Conservation (phyloP, 1,284 basidiomycete species). For the Cryptococcus hybrid region DNA sequence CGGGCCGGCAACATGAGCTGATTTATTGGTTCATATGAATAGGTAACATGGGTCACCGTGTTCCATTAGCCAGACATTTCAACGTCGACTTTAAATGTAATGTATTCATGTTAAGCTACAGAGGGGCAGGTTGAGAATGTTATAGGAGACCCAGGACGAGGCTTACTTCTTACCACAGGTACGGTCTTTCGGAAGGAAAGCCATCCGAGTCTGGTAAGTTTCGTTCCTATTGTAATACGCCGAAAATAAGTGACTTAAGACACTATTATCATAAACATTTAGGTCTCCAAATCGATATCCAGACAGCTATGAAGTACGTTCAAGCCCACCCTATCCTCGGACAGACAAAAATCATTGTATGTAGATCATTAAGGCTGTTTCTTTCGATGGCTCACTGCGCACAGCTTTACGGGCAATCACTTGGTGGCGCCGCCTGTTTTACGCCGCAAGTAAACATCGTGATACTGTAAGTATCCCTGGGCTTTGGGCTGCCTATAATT, state of each 20-base stretch:
- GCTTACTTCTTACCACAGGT: conserved; percentile 39
- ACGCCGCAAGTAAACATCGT: conserved; percentile 78
- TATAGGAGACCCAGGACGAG: background rate
- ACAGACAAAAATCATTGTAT: conserved; percentile 62
- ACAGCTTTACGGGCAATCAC: conserved; percentile 82
- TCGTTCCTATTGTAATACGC: background rate
- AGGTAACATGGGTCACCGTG: conserved; percentile 64
- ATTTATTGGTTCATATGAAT: background rate
- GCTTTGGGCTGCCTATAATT: background rate
- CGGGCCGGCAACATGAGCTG: background rate
- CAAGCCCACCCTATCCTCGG: conserved; percentile 66
- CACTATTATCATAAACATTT: background rate
- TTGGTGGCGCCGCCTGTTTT: conserved; percentile 91
- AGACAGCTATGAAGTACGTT: conserved; percentile 70
- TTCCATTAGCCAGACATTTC: conserved; percentile 86
- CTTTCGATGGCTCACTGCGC: background rate
- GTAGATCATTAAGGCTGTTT: conserved; percentile 1
- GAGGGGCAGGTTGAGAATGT: conserved; percentile 34
- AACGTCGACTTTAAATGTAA: conserved; percentile 69
- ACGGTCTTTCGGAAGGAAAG: conserved; percentile 75
- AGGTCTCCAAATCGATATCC: conserved; percentile 76
- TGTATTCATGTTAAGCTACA: conserved; percentile 48
- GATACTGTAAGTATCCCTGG: conserved; percentile 55
- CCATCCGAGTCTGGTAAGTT: conserved; percentile 73
- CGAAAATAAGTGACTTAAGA: background rate